Percentiles rank a stretch among this genome's conserved stretches.
Conservation (phyloP, 768 basidiomycete species). For the Chalciporus chontae region DNA sequence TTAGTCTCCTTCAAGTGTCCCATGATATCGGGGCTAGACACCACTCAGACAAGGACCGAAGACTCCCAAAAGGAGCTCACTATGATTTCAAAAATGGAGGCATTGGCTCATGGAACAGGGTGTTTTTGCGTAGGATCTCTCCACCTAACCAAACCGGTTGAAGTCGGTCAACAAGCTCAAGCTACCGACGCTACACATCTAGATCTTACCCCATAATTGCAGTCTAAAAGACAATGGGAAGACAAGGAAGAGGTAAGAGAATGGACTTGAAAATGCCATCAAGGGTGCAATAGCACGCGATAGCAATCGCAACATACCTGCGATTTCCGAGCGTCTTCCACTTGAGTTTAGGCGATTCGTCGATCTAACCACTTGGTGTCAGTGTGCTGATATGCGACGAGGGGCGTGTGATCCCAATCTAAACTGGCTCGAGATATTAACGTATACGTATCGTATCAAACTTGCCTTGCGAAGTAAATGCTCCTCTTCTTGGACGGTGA, state of each 20-base stretch:
- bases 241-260: not conserved
- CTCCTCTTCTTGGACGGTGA: constrained; percentile 71
- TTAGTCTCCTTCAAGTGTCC: constrained; percentile 62
- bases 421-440: not conserved
- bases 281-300: constrained; percentile 1
- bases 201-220: constrained; percentile 64
- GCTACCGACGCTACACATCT: not conserved
- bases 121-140: constrained; percentile 64
- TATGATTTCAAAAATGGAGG: constrained; percentile 67
- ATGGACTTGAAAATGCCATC: not conserved
- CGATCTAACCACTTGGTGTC: constrained; percentile 49
- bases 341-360: constrained; percentile 70
- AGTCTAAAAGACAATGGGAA: constrained; percentile 38
- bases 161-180: constrained; percentile 1
- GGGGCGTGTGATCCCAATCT: not conserved
- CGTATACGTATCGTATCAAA: constrained; percentile 4
- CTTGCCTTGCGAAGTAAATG: constrained; percentile 74
- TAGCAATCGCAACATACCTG: constrained; percentile 4
- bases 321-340: constrained; percentile 60
- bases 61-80: constrained; percentile 39
- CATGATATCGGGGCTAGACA: constrained; percentile 75
- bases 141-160: constrained; percentile 48
- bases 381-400: constrained; percentile 8
- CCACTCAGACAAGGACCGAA: constrained; percentile 6
- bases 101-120: constrained; percentile 64